Conservation (phyloP, 2,329 filamentous ascomycete species). For the Diaporthe batatas region DNA sequence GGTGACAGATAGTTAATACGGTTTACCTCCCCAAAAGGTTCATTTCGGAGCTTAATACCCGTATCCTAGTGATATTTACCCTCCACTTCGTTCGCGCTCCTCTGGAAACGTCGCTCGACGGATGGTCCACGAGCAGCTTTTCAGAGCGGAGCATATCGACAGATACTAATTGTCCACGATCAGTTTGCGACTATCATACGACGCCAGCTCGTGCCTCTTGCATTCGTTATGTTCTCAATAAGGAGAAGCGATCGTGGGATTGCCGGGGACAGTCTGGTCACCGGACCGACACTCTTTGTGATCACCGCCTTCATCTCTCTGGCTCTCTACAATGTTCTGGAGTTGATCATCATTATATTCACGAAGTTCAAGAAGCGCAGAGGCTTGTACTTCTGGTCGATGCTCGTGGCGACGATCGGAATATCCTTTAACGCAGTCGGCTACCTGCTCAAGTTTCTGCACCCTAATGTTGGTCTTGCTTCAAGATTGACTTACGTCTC, state of each 20-base stretch:
- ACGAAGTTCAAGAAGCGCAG: constrained; percentile 38
- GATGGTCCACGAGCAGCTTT: constrained; percentile 19
- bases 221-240: constrained; percentile 14
- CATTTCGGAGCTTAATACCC: not conserved
- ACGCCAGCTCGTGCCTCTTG: not conserved
- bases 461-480: constrained; percentile 53
- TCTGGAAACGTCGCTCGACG: not conserved
- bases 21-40: constrained; percentile 2
- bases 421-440: constrained; percentile 51
- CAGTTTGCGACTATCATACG: not conserved
- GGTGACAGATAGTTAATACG: constrained; percentile 3
- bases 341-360: constrained; percentile 38
- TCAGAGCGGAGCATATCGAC: constrained; percentile 17
- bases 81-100: constrained; percentile 6
- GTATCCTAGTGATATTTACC: not conserved
- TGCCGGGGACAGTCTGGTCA: constrained; percentile 15
- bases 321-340: constrained; percentile 40
- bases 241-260: constrained; percentile 20
- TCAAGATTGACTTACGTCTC: constrained; percentile 48
- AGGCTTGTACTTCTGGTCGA: constrained; percentile 41
- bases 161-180: not conserved
- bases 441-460: constrained; percentile 54
- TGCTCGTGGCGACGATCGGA: constrained; percentile 37
- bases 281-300: constrained; percentile 25
- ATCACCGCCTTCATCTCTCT: constrained; percentile 40